Percentiles rank a stretch among this genome's conserved stretches.
phyloP scores from a whole-genome alignment of 257 asterid species.

The Fraxinus quadrangulata region DNA sequence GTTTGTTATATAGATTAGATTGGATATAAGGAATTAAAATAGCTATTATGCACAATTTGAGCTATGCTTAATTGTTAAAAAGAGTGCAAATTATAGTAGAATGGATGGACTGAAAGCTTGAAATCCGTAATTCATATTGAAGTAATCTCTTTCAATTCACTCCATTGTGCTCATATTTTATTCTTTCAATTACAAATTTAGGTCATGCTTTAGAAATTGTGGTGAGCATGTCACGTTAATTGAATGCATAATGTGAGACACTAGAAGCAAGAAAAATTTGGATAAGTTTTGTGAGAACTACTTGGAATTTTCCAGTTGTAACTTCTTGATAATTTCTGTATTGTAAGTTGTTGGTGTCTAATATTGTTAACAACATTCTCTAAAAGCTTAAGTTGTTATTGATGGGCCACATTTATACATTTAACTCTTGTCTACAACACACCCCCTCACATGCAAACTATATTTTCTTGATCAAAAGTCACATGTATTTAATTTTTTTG shows the following conservation, averaged over 20 bases:
- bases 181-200: not conserved
- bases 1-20: not conserved
- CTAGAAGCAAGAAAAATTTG: not conserved
- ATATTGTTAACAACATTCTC: not conserved
- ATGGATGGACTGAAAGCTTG: slow-evolving; percentile 1
- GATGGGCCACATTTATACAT: not conserved
- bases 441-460: not conserved
- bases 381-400: not conserved
- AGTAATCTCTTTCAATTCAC: not conserved
- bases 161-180: not conserved
- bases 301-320: not conserved
- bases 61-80: not conserved
- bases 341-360: not conserved
- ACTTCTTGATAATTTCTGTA: not conserved
- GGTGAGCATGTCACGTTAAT: not conserved
- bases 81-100: not conserved
- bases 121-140: not conserved
- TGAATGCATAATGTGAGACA: not conserved
- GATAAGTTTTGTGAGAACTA: not conserved
- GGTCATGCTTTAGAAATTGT: not conserved
- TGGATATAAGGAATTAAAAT: not conserved
- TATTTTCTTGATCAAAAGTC: not conserved
- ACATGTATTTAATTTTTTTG: not conserved
- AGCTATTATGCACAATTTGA: not conserved
- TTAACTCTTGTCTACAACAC: not conserved